A percentile compares a stretch with the other conserved stretches of the same genome.
These are phyloP conservation scores for Lyophyllum atratum DNA, from an alignment of 768 basidiomycete species.

Conservation along the genomic window DNA sequence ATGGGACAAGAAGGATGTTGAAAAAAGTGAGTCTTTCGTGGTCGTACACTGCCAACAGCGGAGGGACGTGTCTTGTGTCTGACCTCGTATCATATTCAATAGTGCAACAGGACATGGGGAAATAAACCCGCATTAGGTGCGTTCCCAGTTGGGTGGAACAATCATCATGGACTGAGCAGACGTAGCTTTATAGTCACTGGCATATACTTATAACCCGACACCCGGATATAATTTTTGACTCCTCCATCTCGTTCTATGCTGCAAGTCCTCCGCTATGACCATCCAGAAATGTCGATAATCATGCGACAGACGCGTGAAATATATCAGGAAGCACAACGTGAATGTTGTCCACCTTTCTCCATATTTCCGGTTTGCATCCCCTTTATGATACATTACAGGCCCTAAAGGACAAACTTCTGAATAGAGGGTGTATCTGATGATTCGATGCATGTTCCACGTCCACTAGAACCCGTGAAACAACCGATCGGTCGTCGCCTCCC, in stretches of 20 bases:
- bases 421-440: too few species aligned
- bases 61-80: not conserved
- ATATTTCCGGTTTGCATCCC: too few species aligned
- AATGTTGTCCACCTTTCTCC: too few species aligned
- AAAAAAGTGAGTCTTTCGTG: conserved; percentile 31
- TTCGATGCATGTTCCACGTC: too few species aligned
- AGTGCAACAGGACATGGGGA: conserved; percentile 9
- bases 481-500: too few species aligned
- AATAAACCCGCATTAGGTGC: not conserved
- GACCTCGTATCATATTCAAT: not conserved
- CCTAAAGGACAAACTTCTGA: too few species aligned
- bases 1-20: conserved; percentile 40
- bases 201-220: not conserved
- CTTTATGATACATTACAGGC: too few species aligned
- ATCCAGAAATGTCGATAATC: not conserved
- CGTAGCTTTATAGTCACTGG: not conserved
- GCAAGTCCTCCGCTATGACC: not conserved
- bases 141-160: not conserved
- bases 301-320: too few species aligned
- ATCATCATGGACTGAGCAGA: not conserved
- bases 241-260: not conserved
- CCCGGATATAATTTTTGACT: not conserved
- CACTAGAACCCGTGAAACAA: too few species aligned
- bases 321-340: too few species aligned
- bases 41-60: too few species aligned